phyloP scores from a whole-genome alignment of 2,329 filamentous ascomycete species.

The Alternaria longipes region DNA sequence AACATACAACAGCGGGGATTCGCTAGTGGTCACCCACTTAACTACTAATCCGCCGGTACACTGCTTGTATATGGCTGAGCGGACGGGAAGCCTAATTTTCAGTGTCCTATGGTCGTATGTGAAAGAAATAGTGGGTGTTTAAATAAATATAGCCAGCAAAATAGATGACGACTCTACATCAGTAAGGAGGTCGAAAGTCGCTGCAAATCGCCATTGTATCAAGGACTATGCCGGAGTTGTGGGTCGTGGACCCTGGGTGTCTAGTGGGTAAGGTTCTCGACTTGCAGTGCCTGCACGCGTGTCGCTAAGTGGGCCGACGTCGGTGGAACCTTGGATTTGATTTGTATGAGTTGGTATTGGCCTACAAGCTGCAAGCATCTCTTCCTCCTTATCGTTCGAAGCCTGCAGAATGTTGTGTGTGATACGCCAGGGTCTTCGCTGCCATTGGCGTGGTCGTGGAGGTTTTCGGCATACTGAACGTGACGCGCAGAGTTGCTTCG shows the following conservation, averaged over 20 bases:
- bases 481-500: not conserved
- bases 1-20: not conserved
- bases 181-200: fast-evolving
- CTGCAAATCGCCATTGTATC: fast-evolving
- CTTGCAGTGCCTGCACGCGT: not conserved
- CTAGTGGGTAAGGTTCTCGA: not conserved
- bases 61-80: not conserved
- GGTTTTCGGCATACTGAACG: not conserved
- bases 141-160: fast-evolving
- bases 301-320: not conserved
- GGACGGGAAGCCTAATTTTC: not conserved
- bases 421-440: not conserved
- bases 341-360: not conserved
- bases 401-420: not conserved
- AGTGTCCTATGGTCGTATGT: not conserved
- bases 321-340: not conserved
- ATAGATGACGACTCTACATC: fast-evolving
- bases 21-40: not conserved
- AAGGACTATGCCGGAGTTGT: not conserved
- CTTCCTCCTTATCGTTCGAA: not conserved
- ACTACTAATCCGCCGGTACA: not conserved
- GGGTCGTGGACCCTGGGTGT: not conserved
- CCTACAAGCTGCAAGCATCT: fast-evolving
- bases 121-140: fast-evolving
- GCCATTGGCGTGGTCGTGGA: not conserved